Conservation (phyloP, 1,284 basidiomycete species). For the Caloboletus firmus region DNA sequence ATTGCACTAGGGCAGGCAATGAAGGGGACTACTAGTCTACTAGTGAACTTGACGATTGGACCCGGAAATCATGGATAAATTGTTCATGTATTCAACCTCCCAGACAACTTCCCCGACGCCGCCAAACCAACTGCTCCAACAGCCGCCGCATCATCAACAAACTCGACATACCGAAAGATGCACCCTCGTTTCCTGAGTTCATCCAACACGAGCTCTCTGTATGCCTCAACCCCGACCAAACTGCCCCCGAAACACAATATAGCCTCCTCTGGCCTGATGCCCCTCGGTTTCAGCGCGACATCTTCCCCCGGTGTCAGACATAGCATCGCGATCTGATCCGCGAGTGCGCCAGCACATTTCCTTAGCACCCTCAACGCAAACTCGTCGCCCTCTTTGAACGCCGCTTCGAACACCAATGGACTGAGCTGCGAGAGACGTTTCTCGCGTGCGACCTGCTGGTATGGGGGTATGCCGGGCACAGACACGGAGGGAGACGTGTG, state of each 20-base stretch:
- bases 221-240: slow-evolving; percentile 58
- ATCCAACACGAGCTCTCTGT: slow-evolving; percentile 60
- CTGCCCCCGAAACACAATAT: slow-evolving; percentile 75
- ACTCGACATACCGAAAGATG: slow-evolving; percentile 60
- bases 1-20: slow-evolving; percentile 31
- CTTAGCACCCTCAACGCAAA: slow-evolving; percentile 60
- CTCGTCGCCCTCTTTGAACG: slow-evolving; percentile 61
- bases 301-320: slow-evolving; percentile 42
- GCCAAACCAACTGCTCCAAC: slow-evolving; percentile 59
- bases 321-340: slow-evolving; percentile 59
- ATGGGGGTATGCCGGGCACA: slow-evolving; percentile 29
- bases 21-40: too few relatives aligned
- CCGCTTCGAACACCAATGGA: slow-evolving; percentile 70
- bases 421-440: slow-evolving; percentile 70
- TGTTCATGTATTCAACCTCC: not conserved
- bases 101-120: not conserved
- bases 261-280: slow-evolving; percentile 52
- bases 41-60: too few relatives aligned
- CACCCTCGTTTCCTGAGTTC: slow-evolving; percentile 57
- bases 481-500: not conserved
- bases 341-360: slow-evolving; percentile 52
- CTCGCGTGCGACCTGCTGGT: slow-evolving; percentile 53
- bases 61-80: not conserved
- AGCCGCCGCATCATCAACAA: slow-evolving; percentile 65
- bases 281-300: slow-evolving; percentile 33